Base-by-base conservation (phyloP, 2,329 filamentous ascomycete species). In the Penicillium sp. region DNA sequence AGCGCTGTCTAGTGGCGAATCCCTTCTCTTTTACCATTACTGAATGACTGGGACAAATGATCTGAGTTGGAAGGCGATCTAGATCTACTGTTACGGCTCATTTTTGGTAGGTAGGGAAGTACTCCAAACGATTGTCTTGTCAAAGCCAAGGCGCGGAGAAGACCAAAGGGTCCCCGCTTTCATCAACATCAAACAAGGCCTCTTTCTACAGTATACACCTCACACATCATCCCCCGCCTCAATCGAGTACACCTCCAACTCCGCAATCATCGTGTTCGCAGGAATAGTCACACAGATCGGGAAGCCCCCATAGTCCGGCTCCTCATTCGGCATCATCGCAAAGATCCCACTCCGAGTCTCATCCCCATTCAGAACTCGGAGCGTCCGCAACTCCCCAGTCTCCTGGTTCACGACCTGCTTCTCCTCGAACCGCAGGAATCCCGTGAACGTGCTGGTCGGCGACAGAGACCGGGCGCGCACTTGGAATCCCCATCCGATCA, bases 271-370 rank as follows among this genome's bases (percentile, higher is more conserved):
- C 2, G 83, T 85, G 55, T 77, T 69, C 0, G 82, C 81, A 1
- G 82, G 83, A 35, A 85, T 80, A 0, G 82, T 85, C 1, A 85
- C 78, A 27, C 78, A 78, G 35, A 85, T 85, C 0, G 82, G 82
- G 58, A 85, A 85, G 0, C 80, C 81, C 1, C 83, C 83, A 66
- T 85, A 85, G 60, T 85, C 82, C 0, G 82, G 82, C 36, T 83
- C 75, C 36, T 84, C 80, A 58, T 79, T 83, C 0, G 82, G 84
- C 84, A 86, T 86, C 62, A 85, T 82, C 18, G 77, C 66, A 50
- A 77, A 80, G 49, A 72, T 71, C 1, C 83, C 82, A 62, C 78
- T 79, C 24, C 77, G 65, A 5, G 78, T 81, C 72, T 82, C 79
- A 60, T 82, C 79, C 0, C 79, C 78, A 55, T 78, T 78, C 18